phyloP scores from a whole-genome alignment of 139 green algal species.

The Volvox reticuliferus region DNA sequence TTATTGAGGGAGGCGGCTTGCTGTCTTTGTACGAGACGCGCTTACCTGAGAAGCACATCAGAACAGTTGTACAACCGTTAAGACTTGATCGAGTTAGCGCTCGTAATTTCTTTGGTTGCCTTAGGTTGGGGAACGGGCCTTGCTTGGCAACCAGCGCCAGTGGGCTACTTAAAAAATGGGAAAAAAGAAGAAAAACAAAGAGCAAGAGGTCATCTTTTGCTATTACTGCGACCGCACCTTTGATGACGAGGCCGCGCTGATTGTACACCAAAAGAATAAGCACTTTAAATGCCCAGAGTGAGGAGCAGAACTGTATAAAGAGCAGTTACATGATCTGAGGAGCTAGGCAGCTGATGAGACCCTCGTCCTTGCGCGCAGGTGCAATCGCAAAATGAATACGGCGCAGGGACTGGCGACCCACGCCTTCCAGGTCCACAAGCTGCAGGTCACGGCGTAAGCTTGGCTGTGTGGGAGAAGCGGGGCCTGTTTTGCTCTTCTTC shows the following conservation, averaged over 20 bases:
- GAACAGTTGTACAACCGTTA: too few species aligned
- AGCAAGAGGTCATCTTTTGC: slow-evolving; percentile 78
- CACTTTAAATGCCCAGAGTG: slow-evolving; percentile 89
- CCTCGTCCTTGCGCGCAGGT: slow-evolving; percentile 56
- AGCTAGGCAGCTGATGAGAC: background rate
- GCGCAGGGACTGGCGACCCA: slow-evolving; percentile 88
- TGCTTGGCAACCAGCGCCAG: background rate
- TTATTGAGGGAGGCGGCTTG: too few species aligned
- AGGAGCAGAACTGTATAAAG: background rate
- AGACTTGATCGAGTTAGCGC: too few species aligned
- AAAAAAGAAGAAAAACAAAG: slow-evolving; percentile 77
- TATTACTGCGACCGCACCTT: slow-evolving; percentile 94
- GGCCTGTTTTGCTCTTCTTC: background rate
- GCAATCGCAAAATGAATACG: slow-evolving; percentile 84
- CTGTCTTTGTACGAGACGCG: too few species aligned
- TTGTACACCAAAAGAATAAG: slow-evolving; percentile 91
- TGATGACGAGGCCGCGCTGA: slow-evolving; percentile 88
- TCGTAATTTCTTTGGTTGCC: too few species aligned
- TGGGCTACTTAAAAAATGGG: slow-evolving; percentile 45
- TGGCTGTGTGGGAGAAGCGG: background rate
- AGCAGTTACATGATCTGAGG: too few species aligned
- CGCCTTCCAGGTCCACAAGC: slow-evolving; percentile 91
- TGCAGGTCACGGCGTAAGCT: slow-evolving; percentile 73
- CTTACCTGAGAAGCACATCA: too few species aligned
- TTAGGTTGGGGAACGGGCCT: background rate